Conservation (phyloP, 1,139 yeast genomes). For the Wickerhamomyces sp. region DNA sequence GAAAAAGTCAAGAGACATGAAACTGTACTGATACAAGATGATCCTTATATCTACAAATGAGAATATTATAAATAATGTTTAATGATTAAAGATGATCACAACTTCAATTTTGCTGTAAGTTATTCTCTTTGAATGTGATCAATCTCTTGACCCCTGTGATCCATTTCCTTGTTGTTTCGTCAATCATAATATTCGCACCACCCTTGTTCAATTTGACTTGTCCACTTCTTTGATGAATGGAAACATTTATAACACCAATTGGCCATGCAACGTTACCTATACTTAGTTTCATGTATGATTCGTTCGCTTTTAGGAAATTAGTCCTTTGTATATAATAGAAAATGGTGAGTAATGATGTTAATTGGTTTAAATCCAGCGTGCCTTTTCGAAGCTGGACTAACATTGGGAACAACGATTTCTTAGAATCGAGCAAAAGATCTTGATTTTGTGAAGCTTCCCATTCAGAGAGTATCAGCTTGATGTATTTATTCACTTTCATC, state of each 20-base stretch:
- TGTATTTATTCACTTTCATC: slow-evolving; percentile 43
- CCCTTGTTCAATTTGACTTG: slow-evolving; percentile 39
- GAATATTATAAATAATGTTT: not conserved
- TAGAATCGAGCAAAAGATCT: slow-evolving; percentile 44
- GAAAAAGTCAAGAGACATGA: not conserved
- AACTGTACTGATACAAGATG: not conserved
- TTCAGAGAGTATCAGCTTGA: slow-evolving; percentile 40
- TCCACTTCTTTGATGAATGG: slow-evolving; percentile 73
- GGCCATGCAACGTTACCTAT: slow-evolving; percentile 95
- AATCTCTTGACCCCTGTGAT: slow-evolving; percentile 68
- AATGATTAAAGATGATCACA: no score
- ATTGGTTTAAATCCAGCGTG: slow-evolving; percentile 40
- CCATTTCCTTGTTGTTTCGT: slow-evolving; percentile 75
- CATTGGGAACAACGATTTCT: slow-evolving; percentile 54
- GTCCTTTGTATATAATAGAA: slow-evolving; percentile 53
- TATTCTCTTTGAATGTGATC: slow-evolving; percentile 49
- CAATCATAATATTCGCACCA: slow-evolving; percentile 71
- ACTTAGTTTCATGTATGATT: slow-evolving; percentile 69
- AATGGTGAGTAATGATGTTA: slow-evolving; percentile 57
- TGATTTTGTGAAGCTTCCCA: slow-evolving; percentile 38
- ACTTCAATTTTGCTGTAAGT: no score
- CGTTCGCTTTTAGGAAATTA: slow-evolving; percentile 55
- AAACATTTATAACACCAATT: slow-evolving; percentile 75
- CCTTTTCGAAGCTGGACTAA: slow-evolving; percentile 52
- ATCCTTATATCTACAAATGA: not conserved